Conservation (phyloP, 768 basidiomycete species). For the Tephrocybe sp. region DNA sequence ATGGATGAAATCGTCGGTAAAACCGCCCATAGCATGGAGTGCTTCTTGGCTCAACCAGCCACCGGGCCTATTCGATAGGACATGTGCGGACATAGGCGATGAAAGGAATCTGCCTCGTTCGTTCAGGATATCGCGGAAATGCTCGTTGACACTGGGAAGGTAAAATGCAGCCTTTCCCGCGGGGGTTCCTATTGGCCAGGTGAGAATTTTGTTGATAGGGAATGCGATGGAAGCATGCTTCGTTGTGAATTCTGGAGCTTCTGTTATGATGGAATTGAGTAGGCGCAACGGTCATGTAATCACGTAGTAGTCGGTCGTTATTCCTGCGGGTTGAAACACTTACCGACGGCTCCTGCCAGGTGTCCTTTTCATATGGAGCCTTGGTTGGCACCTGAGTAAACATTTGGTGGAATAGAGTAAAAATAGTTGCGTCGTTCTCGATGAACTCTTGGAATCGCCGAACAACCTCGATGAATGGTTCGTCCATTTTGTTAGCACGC, state of each 20-base stretch:
- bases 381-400: slow-evolving; percentile 11
- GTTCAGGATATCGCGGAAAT: slow-evolving; percentile 46
- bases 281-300: slow-evolving; percentile 36
- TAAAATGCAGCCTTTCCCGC: slow-evolving; percentile 32
- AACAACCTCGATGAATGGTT: slow-evolving; percentile 3
- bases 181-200: slow-evolving; percentile 34
- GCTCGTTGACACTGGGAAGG: slow-evolving; percentile 40
- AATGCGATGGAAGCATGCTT: slow-evolving; percentile 39
- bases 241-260: slow-evolving; percentile 36
- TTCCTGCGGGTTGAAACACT: not conserved
- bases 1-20: slow-evolving; percentile 6
- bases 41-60: slow-evolving; percentile 44
- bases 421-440: slow-evolving; percentile 4
- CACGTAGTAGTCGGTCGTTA: slow-evolving; percentile 10
- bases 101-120: slow-evolving; percentile 47
- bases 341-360: slow-evolving; percentile 7
- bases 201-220: slow-evolving; percentile 45
- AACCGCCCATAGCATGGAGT: slow-evolving; percentile 7
- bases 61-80: slow-evolving; percentile 32
- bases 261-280: slow-evolving; percentile 40
- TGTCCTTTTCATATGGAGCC: slow-evolving; percentile 9
- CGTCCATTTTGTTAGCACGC: not conserved
- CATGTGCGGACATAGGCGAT: slow-evolving; percentile 37
- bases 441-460: slow-evolving; percentile 8
- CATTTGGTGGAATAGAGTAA: slow-evolving; percentile 10